Conservation (phyloP, 768 basidiomycete genomes). For the Cantharellus cinnabarinus region DNA sequence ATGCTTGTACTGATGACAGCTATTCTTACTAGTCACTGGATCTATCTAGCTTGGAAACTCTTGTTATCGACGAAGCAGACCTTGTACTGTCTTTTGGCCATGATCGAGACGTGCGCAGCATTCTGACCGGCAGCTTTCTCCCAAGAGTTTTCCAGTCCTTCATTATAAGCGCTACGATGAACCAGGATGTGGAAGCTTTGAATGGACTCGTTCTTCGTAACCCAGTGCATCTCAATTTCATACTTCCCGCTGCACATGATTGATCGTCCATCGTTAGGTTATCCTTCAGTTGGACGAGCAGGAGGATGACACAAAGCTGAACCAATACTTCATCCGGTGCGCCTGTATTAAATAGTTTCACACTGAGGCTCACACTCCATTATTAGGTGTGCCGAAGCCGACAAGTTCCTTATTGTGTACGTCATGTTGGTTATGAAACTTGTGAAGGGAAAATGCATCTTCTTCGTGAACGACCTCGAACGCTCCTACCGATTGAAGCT, state of each 20-base stretch:
- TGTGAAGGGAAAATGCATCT: constrained; percentile 84
- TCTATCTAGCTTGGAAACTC: constrained; percentile 48
- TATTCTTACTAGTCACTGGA: constrained; percentile 31
- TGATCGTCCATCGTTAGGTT: constrained; percentile 26
- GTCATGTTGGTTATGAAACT: constrained; percentile 93
- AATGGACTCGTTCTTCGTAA: constrained; percentile 75
- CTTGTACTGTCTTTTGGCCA: constrained; percentile 93
- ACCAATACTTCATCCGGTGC: constrained; percentile 67
- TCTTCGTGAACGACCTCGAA: constrained; percentile 94
- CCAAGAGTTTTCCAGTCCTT: constrained; percentile 79
- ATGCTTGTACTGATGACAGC: background rate
- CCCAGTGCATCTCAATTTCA: constrained; percentile 36
- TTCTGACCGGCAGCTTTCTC: constrained; percentile 41
- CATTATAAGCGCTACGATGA: constrained; percentile 95
- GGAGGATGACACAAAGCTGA: constrained; percentile 60
- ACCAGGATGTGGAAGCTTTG: constrained; percentile 79
- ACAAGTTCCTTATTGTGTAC: constrained; percentile 92
- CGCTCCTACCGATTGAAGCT: constrained; percentile 87
- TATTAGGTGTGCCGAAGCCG: constrained; percentile 67
- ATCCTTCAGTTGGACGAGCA: constrained; percentile 74
- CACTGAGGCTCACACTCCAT: background rate
- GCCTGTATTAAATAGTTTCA: constrained; percentile 8
- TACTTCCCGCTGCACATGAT: background rate
- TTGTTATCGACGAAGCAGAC: constrained; percentile 96
- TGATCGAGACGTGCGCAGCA: constrained; percentile 65